These are phyloP conservation scores for Scedosporium dehoogii DNA, from an alignment of 2,329 filamentous ascomycete genomes.

Conservation along the genomic window DNA sequence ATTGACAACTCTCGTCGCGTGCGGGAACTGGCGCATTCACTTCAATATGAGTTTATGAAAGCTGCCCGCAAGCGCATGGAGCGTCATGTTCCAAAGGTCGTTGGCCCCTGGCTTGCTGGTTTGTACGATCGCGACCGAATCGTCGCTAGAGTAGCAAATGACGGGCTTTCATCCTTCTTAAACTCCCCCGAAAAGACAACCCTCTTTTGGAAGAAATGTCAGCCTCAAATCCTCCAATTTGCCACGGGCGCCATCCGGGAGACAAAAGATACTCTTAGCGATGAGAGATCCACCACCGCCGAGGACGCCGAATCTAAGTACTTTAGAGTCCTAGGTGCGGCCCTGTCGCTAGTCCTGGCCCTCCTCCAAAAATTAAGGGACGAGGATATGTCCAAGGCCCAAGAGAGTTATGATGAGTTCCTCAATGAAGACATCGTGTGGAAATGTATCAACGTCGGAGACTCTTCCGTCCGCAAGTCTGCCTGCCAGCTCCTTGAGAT, in stretches of 20 bases:
- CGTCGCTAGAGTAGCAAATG: conserved; percentile 65
- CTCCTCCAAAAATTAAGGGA: conserved; percentile 38
- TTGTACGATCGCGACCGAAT: conserved; percentile 75
- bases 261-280: conserved; percentile 72
- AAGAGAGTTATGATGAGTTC: conserved; percentile 53
- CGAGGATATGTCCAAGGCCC: conserved; percentile 48
- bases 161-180: conserved; percentile 68
- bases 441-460: conserved; percentile 56
- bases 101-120: conserved; percentile 86
- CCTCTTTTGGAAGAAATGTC: conserved; percentile 73
- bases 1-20: conserved; percentile 85
- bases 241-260: conserved; percentile 73
- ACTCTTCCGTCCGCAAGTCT: conserved; percentile 39
- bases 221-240: conserved; percentile 71
- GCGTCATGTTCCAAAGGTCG: conserved; percentile 63
- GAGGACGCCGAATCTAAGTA: conserved; percentile 87
- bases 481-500: conserved; percentile 40
- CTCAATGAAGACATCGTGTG: conserved; percentile 58
- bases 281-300: conserved; percentile 71
- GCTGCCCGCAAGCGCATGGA: conserved; percentile 74
- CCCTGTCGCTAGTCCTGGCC: conserved; percentile 43
- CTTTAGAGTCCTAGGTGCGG: conserved; percentile 56
- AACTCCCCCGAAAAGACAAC: conserved; percentile 68
- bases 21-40: conserved; percentile 70
- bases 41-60: conserved; percentile 56